phyloP scores from a whole-genome alignment of 495 filamentous ascomycete species.

The Lasiosphaeria hispida region DNA sequence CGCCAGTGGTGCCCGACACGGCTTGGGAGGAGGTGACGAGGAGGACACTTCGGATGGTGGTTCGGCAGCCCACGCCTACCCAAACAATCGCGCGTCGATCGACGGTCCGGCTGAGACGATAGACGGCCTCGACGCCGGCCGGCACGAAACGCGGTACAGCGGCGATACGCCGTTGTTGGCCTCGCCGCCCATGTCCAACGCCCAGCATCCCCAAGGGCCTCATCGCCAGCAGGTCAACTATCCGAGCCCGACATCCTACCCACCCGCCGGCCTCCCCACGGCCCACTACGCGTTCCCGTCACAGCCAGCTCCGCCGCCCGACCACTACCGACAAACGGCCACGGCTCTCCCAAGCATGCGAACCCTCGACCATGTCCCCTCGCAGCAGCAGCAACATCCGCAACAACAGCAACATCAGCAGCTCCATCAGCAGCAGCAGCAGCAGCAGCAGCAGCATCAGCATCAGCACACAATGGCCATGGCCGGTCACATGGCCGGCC shows the following conservation, averaged over 20 bases:
- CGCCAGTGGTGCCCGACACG: conserved; percentile 14
- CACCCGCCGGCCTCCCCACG: conserved; percentile 49
- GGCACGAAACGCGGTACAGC: conserved; percentile 27
- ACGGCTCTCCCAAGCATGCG: conserved; percentile 68
- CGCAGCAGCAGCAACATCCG: conserved; percentile 44
- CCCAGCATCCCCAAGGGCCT: conserved; percentile 42
- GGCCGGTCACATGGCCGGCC: conserved; percentile 35
- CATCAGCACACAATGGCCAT: conserved; percentile 33
- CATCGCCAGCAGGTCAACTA: conserved; percentile 53
- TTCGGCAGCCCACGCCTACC: conserved; percentile 16
- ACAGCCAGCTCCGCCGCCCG: conserved; percentile 29
- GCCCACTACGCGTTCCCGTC: conserved; percentile 53
- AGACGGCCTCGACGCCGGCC: conserved; percentile 10
- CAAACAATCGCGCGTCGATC: conserved; percentile 18
- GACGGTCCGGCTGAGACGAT: conserved; percentile 9
- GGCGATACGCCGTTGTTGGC: conserved; percentile 22
- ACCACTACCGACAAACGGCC: conserved; percentile 37
- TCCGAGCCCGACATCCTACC: conserved; percentile 55
- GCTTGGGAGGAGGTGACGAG: conserved; percentile 17
- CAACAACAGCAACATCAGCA: conserved; percentile 45
- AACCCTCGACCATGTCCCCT: conserved; percentile 50
- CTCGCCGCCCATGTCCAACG: conserved; percentile 47
- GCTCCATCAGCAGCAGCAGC: conserved; percentile 36
- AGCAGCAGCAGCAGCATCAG: conserved; percentile 32
- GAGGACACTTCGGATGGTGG: conserved; percentile 18